These are phyloP conservation scores for Moringa oleifera DNA, from an alignment of 345 rosid species.

Conservation along the genomic window DNA sequence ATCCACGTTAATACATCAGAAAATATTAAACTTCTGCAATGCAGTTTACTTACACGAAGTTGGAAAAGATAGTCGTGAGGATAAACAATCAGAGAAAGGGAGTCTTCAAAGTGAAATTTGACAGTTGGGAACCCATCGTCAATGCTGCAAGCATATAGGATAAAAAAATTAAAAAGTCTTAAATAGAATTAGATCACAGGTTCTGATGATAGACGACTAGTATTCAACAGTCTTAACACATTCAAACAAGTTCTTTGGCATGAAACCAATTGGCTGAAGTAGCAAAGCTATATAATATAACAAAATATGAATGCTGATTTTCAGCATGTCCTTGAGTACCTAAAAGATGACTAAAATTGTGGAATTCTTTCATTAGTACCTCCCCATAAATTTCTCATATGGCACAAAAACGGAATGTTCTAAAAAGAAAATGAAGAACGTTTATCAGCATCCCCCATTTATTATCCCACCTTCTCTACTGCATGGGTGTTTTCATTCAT, in stretches of 20 bases:
- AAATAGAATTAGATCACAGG: not conserved
- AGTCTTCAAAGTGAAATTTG: constrained; percentile 53
- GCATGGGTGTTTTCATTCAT: too few relatives aligned
- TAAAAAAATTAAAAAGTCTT: constrained; percentile 6
- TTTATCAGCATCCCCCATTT: too few relatives aligned
- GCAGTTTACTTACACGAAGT: constrained; percentile 45
- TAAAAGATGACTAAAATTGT: too few relatives aligned
- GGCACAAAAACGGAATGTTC: too few relatives aligned
- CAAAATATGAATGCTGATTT: not conserved
- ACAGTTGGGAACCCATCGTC: constrained; percentile 67
- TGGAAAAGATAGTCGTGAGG: constrained; percentile 76
- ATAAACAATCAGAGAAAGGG: constrained; percentile 45
- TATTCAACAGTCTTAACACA: not conserved
- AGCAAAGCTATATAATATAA: not conserved
- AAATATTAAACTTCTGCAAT: not conserved
- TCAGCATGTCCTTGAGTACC: too few relatives aligned
- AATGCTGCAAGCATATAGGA: constrained; percentile 38
- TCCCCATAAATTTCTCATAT: too few relatives aligned
- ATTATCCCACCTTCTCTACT: too few relatives aligned
- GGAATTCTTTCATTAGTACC: too few relatives aligned
- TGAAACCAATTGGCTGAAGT: not conserved
- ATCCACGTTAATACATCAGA: not conserved
- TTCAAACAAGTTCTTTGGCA: not conserved
- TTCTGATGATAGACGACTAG: not conserved
- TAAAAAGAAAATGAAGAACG: too few relatives aligned